Conservation (phyloP, 192 early-diverging fungal species). For the Helicostylum pulchrum region DNA sequence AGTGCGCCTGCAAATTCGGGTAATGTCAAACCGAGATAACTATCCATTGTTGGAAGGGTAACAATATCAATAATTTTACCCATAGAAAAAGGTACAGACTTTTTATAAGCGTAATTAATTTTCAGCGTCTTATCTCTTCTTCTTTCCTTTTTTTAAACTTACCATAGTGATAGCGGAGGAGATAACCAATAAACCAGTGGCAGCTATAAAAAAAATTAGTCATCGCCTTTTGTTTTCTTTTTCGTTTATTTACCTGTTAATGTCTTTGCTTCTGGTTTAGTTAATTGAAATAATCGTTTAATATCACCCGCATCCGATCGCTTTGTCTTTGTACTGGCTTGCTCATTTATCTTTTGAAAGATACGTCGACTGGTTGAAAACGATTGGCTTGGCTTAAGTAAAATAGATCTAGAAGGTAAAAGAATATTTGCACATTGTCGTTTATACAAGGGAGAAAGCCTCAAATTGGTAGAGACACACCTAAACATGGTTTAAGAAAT, state of each 20-base stretch:
- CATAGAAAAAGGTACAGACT: slow-evolving; percentile 62
- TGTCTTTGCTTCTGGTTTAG: slow-evolving; percentile 31
- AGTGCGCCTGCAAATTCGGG: slow-evolving; percentile 52
- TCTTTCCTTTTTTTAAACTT: background rate
- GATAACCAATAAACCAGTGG: slow-evolving; percentile 54
- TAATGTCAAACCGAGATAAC: slow-evolving; percentile 50
- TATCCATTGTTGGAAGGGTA: slow-evolving; percentile 38
- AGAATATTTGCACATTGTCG: background rate
- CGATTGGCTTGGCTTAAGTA: background rate
- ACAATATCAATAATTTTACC: slow-evolving; percentile 67
- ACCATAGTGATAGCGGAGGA: slow-evolving; percentile 63
- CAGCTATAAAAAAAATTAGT: slow-evolving; percentile 24
- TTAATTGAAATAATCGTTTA: slow-evolving; percentile 22
- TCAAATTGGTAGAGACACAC: slow-evolving; percentile 7
- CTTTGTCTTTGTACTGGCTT: background rate
- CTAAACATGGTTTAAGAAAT: background rate
- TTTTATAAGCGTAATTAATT: background rate
- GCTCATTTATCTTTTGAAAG: background rate
- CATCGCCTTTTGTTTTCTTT: background rate
- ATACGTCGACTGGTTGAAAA: background rate
- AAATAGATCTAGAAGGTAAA: background rate
- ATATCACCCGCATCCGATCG: slow-evolving; percentile 9
- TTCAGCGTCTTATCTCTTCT: background rate
- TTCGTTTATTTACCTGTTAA: slow-evolving; percentile 24
- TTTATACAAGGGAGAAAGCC: background rate